Conservation (phyloP, 2,329 filamentous ascomycete species). For the Nakataea oryzae region DNA sequence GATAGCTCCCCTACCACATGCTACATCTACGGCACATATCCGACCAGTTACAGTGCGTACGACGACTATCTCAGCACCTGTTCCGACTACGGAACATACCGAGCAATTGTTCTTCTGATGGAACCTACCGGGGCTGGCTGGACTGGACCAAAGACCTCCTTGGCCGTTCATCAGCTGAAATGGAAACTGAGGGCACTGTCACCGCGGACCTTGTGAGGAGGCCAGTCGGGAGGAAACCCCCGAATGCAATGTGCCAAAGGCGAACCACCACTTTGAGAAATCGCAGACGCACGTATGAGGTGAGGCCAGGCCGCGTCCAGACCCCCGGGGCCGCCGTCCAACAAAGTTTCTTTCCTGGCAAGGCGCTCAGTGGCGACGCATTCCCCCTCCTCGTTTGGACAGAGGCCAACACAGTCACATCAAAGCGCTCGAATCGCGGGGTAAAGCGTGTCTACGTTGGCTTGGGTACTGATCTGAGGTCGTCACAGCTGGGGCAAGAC, state of each 20-base stretch:
- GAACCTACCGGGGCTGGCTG: slow-evolving; percentile 8
- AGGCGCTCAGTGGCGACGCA: too few relatives aligned
- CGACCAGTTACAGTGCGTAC: background rate
- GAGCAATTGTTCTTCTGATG: slow-evolving; percentile 4
- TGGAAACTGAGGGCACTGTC: background rate
- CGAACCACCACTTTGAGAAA: background rate
- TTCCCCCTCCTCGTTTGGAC: background rate
- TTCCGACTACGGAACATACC: background rate
- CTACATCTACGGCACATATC: background rate
- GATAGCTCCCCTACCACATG: background rate
- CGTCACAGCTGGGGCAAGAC: background rate
- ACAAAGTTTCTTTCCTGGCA: background rate
- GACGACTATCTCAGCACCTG: background rate
- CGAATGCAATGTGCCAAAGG: background rate
- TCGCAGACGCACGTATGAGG: background rate
- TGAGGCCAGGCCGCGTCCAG: background rate
- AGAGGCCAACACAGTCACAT: background rate
- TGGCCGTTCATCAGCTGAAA: background rate
- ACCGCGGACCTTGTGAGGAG: background rate
- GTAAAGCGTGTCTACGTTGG: background rate
- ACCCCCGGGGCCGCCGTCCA: too few relatives aligned
- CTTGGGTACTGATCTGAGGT: background rate
- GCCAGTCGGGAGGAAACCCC: background rate
- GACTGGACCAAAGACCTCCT: slow-evolving; percentile 6
- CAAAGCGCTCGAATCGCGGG: background rate